Evolutionary conservation across 139 green algal genomes (phyloP).

Genomic region (Monoraphidium neglectum): DNA sequence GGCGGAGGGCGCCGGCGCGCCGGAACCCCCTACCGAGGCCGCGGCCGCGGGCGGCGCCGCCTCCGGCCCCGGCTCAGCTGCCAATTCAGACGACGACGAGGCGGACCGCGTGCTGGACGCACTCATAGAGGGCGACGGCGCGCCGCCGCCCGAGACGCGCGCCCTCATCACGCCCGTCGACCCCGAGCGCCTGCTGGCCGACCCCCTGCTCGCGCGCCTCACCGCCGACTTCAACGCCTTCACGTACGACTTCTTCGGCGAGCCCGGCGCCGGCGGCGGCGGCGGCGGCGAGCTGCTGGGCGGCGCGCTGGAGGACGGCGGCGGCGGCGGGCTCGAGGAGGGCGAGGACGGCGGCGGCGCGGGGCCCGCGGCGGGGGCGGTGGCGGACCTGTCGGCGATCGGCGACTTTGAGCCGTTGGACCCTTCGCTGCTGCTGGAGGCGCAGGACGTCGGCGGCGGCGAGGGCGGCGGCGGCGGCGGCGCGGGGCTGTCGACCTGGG

Average conservation of each 20-base stretch:
- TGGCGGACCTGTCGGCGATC: slow-evolving; percentile 23
- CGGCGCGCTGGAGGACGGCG: slow-evolving; percentile 21
- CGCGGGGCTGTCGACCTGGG: slow-evolving; percentile 23
- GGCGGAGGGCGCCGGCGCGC: neutral
- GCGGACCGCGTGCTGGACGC: slow-evolving; percentile 12
- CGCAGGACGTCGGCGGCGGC: neutral
- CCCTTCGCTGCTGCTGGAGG: neutral
- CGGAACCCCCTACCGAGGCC: neutral
- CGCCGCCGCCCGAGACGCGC: slow-evolving; percentile 1
- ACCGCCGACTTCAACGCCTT: slow-evolving; percentile 28
- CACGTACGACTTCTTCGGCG: slow-evolving; percentile 30
- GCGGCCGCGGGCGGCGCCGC: neutral
- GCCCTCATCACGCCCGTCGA: neutral
- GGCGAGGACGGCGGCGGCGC: neutral
- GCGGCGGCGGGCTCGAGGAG: neutral
- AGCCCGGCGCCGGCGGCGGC: neutral
- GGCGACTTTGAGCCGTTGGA: slow-evolving; percentile 30
- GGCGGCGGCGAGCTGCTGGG: slow-evolving; percentile 9
- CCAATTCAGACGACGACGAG: slow-evolving; percentile 12
- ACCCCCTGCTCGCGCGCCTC: slow-evolving; percentile 4
- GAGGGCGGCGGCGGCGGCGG: too few relatives aligned
- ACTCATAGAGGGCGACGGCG: slow-evolving; percentile 13
- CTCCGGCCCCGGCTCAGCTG: neutral
- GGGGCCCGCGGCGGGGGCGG: neutral
- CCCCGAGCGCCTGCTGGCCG: neutral